These are phyloP conservation scores for Urochloa ruziziensis DNA, from an alignment of 176 grass and related monocot species.

Conservation along the genomic window DNA sequence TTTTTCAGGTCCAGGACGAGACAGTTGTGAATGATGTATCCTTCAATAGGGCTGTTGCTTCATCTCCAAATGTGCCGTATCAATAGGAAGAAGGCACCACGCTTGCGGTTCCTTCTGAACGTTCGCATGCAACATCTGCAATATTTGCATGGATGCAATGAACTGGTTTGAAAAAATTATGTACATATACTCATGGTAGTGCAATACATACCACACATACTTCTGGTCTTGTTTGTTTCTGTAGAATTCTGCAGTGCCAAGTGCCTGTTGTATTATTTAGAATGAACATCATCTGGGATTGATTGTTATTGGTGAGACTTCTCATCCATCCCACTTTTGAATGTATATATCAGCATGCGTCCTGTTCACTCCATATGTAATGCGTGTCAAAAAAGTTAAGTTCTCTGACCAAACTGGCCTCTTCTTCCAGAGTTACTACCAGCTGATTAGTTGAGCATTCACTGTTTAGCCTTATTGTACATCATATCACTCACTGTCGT, in stretches of 20 bases:
- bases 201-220: background rate
- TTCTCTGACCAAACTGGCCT: too few relatives aligned
- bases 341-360: background rate
- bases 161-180: constrained; percentile 11
- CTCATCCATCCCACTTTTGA: background rate
- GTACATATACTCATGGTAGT: background rate
- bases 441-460: background rate
- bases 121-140: background rate
- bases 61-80: background rate
- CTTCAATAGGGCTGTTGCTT: background rate
- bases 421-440: background rate
- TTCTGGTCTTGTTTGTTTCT: background rate
- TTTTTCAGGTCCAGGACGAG: background rate
- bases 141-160: background rate
- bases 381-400: too few relatives aligned
- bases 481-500: background rate
- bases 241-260: background rate
- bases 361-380: background rate
- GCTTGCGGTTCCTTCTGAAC: background rate
- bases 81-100: background rate
- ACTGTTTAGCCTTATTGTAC: background rate
- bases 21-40: background rate
- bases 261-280: background rate
- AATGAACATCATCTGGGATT: background rate
- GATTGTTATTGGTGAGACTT: background rate